Percentiles rank a stretch among this genome's conserved stretches.
These are phyloP conservation scores for Xylaria sp. DNA, from an alignment of 2,329 filamentous ascomycete species.

Conservation along the genomic window DNA sequence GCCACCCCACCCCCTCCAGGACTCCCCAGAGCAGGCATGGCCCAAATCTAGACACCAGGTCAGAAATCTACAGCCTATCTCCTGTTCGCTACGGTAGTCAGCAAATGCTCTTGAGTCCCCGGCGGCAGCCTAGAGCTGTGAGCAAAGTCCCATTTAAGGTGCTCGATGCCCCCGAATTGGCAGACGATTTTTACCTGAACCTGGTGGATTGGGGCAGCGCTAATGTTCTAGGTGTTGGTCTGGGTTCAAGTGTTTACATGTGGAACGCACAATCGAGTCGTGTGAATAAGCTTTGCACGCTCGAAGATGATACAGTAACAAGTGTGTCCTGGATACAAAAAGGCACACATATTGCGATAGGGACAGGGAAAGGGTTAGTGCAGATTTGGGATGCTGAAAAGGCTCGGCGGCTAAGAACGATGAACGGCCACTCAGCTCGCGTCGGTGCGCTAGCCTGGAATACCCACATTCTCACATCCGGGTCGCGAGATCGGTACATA, in stretches of 20 bases:
- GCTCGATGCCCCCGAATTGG: slow-evolving; percentile 92
- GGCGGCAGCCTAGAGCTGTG: slow-evolving; percentile 87
- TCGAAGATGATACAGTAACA: slow-evolving; percentile 93
- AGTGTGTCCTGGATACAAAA: slow-evolving; percentile 99
- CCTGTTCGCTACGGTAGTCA: slow-evolving; percentile 94
- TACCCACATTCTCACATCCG: slow-evolving; percentile 94
- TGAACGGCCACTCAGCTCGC: slow-evolving; percentile 94
- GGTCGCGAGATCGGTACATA: slow-evolving; percentile 90
- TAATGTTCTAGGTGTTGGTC: slow-evolving; percentile 90
- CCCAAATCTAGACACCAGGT: slow-evolving; percentile 86
- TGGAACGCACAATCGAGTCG: slow-evolving; percentile 94
- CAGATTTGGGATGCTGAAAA: slow-evolving; percentile 98
- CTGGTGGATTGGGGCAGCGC: slow-evolving; percentile 97
- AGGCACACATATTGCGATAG: slow-evolving; percentile 94
- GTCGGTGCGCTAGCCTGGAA: slow-evolving; percentile 98
- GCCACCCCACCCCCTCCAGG: slow-evolving; percentile 88
- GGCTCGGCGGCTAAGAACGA: slow-evolving; percentile 85
- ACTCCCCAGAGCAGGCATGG: slow-evolving; percentile 90
- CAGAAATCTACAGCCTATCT: slow-evolving; percentile 94
- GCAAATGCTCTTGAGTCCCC: slow-evolving; percentile 88
- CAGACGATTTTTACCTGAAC: slow-evolving; percentile 98
- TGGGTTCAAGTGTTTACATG: slow-evolving; percentile 95
- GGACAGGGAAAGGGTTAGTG: slow-evolving; percentile 91
- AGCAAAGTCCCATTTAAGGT: slow-evolving; percentile 99
- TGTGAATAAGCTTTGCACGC: slow-evolving; percentile 92